These are phyloP conservation scores for Tricharina praecox DNA, from an alignment of 495 filamentous ascomycete genomes.

Conservation along the genomic window DNA sequence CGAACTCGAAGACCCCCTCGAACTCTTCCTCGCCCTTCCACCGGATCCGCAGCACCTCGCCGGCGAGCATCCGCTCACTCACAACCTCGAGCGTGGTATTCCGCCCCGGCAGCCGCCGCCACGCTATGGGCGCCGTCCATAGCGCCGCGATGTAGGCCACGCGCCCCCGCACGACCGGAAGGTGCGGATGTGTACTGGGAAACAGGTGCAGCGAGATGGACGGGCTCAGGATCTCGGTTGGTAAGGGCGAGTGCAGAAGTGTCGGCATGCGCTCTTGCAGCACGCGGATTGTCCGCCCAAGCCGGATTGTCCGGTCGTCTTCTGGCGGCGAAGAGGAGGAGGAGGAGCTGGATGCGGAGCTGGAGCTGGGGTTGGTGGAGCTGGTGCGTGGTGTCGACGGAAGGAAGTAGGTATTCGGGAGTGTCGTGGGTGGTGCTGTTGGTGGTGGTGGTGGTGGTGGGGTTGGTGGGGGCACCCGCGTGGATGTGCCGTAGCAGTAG, in stretches of 20 bases:
- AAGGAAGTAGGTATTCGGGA: not conserved
- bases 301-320: slow-evolving; percentile 67
- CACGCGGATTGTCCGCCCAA: slow-evolving; percentile 75
- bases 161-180: slow-evolving; percentile 75
- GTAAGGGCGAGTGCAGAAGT: slow-evolving; percentile 64
- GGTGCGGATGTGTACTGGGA: slow-evolving; percentile 87
- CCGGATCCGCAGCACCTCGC: slow-evolving; percentile 68
- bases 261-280: slow-evolving; percentile 77
- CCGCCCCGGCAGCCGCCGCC: slow-evolving; percentile 80
- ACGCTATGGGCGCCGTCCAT: slow-evolving; percentile 88
- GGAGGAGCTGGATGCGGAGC: not conserved
- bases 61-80: slow-evolving; percentile 62
- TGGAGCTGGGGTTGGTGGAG: not conserved
- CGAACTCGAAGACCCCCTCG: slow-evolving; percentile 78
- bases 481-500: too few relatives aligned
- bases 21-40: slow-evolving; percentile 53
- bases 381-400: not conserved
- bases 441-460: too few relatives aligned
- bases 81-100: slow-evolving; percentile 76
- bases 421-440: too few relatives aligned
- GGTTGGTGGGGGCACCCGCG: too few relatives aligned
- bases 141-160: slow-evolving; percentile 83
- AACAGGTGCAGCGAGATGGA: slow-evolving; percentile 88
- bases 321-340: slow-evolving; percentile 27
- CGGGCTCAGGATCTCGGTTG: slow-evolving; percentile 71